Conservation (phyloP, 2,329 filamentous ascomycete genomes). For the Verticillium nonalfalfae region DNA sequence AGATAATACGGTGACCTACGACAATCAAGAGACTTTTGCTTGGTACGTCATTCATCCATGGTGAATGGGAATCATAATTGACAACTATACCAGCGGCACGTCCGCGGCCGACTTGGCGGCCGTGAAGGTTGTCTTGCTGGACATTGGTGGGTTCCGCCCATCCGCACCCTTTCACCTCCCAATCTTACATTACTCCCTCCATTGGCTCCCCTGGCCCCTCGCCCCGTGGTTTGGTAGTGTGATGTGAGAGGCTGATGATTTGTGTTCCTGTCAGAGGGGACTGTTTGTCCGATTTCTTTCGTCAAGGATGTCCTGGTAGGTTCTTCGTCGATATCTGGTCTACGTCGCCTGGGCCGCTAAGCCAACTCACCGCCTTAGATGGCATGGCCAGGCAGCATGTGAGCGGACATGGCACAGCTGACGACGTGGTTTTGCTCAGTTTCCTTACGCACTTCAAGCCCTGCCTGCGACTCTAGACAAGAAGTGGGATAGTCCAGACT, state of each 20-base stretch:
- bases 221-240: background rate
- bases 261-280: constrained; percentile 56
- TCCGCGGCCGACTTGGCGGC: constrained; percentile 18
- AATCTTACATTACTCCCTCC: constrained; percentile 1
- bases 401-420: background rate
- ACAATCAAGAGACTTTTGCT: background rate
- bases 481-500: constrained; percentile 60
- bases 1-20: background rate
- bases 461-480: constrained; percentile 57
- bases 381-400: background rate
- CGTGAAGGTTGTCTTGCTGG: constrained; percentile 45
- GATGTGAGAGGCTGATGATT: constrained; percentile 4
- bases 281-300: constrained; percentile 77
- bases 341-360: constrained; percentile 4
- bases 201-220: background rate
- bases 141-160: constrained; percentile 44
- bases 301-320: constrained; percentile 79
- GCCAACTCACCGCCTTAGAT: background rate
- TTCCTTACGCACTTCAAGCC: constrained; percentile 66
- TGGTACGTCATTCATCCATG: background rate
- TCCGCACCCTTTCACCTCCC: constrained; percentile 5
- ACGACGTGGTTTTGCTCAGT: constrained; percentile 38
- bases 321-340: background rate
- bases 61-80: background rate
- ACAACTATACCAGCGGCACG: background rate